phyloP scores from a whole-genome alignment of 176 grass and related monocot genomes.

The sorghum (Sorghum bicolor) region Sorghum_bicolor_NCBIv3 NC_012878.2:7347501-7348000 shows the following conservation, averaged over 20 bases:
- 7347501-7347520: constrained; percentile 28
- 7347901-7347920: neutral
- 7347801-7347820: neutral
- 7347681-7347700: neutral
- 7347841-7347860: constrained; percentile 14
- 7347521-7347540: constrained; percentile 41
- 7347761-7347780: neutral
- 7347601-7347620: constrained; percentile 64
- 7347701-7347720: neutral
- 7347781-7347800: neutral
- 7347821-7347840: neutral
- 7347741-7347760: constrained; percentile 29
- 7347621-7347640: constrained; percentile 24
- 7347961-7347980: too few species aligned
- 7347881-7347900: neutral
- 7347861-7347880: neutral
- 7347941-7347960: neutral
- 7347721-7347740: neutral
- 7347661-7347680: neutral
- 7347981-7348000: too few species aligned
- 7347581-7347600: constrained; percentile 36
- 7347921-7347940: constrained; percentile 10
- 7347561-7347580: constrained; percentile 13
- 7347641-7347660: constrained; percentile 19
- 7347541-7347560: constrained; percentile 13